phyloP scores from a whole-genome alignment of 75 land plant species.

The Selaginella moellendorffii region DNA sequence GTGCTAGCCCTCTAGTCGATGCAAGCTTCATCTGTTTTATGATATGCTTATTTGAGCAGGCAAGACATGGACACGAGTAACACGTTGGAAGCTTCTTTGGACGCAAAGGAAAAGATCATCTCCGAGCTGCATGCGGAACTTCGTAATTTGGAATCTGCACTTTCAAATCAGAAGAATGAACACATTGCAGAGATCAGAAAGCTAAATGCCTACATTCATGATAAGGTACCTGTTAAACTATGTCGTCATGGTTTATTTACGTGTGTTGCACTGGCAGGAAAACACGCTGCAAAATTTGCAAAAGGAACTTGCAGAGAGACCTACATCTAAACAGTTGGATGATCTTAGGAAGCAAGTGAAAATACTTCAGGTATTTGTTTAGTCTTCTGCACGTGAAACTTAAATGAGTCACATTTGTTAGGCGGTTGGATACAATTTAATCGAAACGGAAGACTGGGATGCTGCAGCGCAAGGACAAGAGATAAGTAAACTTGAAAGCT shows the following conservation, averaged over 20 bases:
- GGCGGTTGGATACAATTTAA: slow-evolving; percentile 98
- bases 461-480: slow-evolving; percentile 82
- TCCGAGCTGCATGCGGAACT: slow-evolving; percentile 84
- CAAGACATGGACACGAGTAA: slow-evolving; percentile 47
- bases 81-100: slow-evolving; percentile 68
- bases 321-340: slow-evolving; percentile 77
- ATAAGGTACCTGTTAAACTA: slow-evolving; percentile 44
- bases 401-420: too few species aligned
- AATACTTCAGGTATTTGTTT: slow-evolving; percentile 67
- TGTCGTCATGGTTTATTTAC: neutral
- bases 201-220: slow-evolving; percentile 50
- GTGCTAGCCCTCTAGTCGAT: slow-evolving; percentile 7
- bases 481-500: slow-evolving; percentile 84
- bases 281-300: slow-evolving; percentile 45
- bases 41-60: slow-evolving; percentile 27
- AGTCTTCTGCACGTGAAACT: neutral
- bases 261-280: slow-evolving; percentile 32
- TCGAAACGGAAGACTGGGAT: slow-evolving; percentile 99
- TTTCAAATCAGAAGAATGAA: slow-evolving; percentile 69
- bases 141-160: slow-evolving; percentile 55
- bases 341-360: slow-evolving; percentile 91
- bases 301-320: slow-evolving; percentile 69
- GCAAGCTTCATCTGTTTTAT: too few species aligned
- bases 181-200: slow-evolving; percentile 65
- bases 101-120: slow-evolving; percentile 84